Evolutionary conservation across 1,284 basidiomycete species (phyloP).

Genomic region (Trichosporon coremiiforme): DNA sequence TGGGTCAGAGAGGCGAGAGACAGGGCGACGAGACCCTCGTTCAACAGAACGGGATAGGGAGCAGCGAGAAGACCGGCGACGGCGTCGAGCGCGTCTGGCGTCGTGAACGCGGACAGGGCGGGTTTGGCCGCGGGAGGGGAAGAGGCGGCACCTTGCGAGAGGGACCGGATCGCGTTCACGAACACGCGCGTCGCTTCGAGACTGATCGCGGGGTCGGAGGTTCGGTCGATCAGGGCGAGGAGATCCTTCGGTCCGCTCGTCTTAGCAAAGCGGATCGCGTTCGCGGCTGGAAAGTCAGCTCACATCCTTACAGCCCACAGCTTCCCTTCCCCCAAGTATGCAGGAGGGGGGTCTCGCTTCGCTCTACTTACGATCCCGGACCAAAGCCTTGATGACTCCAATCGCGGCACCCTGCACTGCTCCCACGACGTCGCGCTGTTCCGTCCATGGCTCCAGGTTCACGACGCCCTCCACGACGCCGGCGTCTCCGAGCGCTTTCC

Average conservation of each 20-base stretch:
- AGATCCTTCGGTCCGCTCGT: conserved; percentile 60
- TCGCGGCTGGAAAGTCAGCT: conserved; percentile 22
- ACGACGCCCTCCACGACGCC: conserved; percentile 67
- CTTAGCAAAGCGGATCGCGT: conserved; percentile 30
- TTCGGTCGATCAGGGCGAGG: conserved; percentile 71
- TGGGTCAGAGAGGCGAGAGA: conserved; percentile 59
- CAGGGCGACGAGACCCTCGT: conserved; percentile 83
- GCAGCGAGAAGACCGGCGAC: conserved; percentile 72
- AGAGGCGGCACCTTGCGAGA: background rate
- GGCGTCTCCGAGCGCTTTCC: conserved; percentile 65
- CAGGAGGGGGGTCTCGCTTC: too few species aligned
- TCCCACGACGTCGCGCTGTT: conserved; percentile 73
- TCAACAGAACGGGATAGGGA: conserved; percentile 80
- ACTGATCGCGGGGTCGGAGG: conserved; percentile 77
- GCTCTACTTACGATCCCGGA: conserved; percentile 25
- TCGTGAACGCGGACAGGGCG: background rate
- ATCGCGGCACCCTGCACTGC: conserved; percentile 85
- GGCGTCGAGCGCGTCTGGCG: conserved; percentile 57
- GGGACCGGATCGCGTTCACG: conserved; percentile 39
- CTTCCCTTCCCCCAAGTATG: background rate
- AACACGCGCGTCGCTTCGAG: conserved; percentile 69
- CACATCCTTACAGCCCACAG: too few species aligned
- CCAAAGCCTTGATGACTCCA: conserved; percentile 81
- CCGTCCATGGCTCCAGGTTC: conserved; percentile 70
- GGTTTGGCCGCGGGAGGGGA: background rate